Evolutionary conservation across 208 protist genomes (phyloP).

Genomic region (Porcisia hertigi): DNA sequence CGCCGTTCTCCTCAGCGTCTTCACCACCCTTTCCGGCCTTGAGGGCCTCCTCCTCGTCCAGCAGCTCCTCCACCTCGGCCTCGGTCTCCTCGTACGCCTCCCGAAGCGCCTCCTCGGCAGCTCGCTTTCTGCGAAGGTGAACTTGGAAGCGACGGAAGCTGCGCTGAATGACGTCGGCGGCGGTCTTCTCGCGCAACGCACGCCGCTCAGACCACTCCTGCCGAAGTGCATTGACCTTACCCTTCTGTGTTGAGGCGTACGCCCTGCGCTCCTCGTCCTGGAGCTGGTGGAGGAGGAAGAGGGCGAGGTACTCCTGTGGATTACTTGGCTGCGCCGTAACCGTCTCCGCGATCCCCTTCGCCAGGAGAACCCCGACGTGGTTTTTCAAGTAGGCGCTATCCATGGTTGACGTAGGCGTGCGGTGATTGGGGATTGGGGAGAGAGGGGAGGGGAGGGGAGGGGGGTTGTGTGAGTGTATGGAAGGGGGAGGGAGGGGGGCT

Average conservation of each 20-base stretch:
- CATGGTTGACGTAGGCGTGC: slow-evolving; percentile 27
- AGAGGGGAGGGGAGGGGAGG: not conserved
- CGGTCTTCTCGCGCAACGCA: slow-evolving; percentile 61
- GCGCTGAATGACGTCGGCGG: slow-evolving; percentile 77
- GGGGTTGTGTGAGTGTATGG: not conserved
- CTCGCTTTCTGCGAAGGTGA: slow-evolving; percentile 37
- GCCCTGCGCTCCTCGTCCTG: slow-evolving; percentile 72
- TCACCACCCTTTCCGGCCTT: slow-evolving; percentile 22
- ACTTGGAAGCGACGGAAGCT: slow-evolving; percentile 49
- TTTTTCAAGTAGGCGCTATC: slow-evolving; percentile 90
- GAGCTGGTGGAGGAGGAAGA: slow-evolving; percentile 86
- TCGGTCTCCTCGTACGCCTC: slow-evolving; percentile 59
- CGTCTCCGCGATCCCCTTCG: slow-evolving; percentile 89
- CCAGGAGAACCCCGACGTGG: slow-evolving; percentile 76
- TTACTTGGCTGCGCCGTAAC: slow-evolving; percentile 85
- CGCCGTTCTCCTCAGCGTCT: slow-evolving; percentile 2
- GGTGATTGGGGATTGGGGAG: not conserved
- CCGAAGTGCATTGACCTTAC: slow-evolving; percentile 50
- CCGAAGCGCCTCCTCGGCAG: slow-evolving; percentile 48
- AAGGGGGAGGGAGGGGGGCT: no score
- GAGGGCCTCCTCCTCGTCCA: slow-evolving; percentile 41
- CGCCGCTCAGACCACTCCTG: slow-evolving; percentile 60
- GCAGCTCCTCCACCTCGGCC: slow-evolving; percentile 70
- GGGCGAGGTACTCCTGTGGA: slow-evolving; percentile 90
- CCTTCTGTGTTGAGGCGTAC: slow-evolving; percentile 25